Conservation (phyloP, 2,329 filamentous ascomycete genomes). For the Geosmithia putterillii region DNA sequence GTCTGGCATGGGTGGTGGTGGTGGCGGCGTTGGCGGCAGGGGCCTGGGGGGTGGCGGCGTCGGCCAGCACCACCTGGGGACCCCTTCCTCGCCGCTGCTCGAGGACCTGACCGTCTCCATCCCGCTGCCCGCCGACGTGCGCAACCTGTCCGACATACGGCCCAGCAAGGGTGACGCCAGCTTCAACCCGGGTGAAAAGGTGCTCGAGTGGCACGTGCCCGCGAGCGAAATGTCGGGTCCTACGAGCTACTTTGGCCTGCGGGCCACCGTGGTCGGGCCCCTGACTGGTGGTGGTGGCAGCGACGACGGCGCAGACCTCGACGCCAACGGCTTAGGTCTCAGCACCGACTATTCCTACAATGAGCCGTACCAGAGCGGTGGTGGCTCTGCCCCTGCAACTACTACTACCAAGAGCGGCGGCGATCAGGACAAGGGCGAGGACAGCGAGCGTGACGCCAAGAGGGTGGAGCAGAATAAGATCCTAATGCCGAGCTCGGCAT, state of each 20-base stretch:
- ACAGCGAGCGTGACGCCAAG: slow-evolving; percentile 38
- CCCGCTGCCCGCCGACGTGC: slow-evolving; percentile 66
- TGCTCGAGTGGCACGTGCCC: slow-evolving; percentile 73
- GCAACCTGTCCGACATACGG: slow-evolving; percentile 72
- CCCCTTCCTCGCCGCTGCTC: slow-evolving; percentile 46
- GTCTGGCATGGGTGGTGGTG: slow-evolving; percentile 25
- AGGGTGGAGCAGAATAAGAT: slow-evolving; percentile 57
- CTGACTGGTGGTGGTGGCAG: slow-evolving; percentile 35
- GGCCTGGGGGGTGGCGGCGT: too few relatives aligned
- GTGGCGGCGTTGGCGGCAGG: slow-evolving; percentile 25
- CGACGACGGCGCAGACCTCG: slow-evolving; percentile 17
- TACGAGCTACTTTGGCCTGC: slow-evolving; percentile 57
- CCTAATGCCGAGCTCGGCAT: slow-evolving; percentile 68
- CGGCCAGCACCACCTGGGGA: slow-evolving; percentile 38
- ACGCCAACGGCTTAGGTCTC: slow-evolving; percentile 40
- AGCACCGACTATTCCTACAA: slow-evolving; percentile 38
- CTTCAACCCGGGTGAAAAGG: slow-evolving; percentile 60
- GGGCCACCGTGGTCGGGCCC: slow-evolving; percentile 66
- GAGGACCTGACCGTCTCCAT: slow-evolving; percentile 71
- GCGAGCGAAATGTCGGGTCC: slow-evolving; percentile 62
- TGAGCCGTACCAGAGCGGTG: slow-evolving; percentile 41
- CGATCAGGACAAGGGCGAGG: slow-evolving; percentile 21
- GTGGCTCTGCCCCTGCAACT: slow-evolving; percentile 6
- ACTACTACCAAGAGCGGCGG: slow-evolving; percentile 13
- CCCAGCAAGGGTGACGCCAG: slow-evolving; percentile 73